A percentile compares a stretch with the other conserved stretches of the same genome.
Evolutionary conservation across 2,329 filamentous ascomycete species (phyloP).

Genomic region (Fusarium continuum): DNA sequence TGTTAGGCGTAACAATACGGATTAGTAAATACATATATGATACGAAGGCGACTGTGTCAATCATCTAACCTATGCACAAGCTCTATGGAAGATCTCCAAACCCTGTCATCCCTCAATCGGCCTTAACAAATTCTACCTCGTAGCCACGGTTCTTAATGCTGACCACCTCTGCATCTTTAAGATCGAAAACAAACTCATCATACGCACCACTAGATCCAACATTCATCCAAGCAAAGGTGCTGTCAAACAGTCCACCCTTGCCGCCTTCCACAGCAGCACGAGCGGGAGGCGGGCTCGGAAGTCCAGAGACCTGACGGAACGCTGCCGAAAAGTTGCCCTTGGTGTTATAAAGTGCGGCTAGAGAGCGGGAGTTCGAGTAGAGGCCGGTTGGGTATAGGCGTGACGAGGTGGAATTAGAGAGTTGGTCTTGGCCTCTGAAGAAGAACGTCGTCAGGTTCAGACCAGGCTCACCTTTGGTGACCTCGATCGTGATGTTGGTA

Average conservation of each 20-base stretch:
- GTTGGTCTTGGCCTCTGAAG: not conserved
- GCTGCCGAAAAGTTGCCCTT: not conserved
- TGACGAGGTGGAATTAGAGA: not conserved
- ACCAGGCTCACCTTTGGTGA: constrained; percentile 23
- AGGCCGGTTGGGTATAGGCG: not conserved
- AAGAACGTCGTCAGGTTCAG: constrained; percentile 9
- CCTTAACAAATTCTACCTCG: not conserved
- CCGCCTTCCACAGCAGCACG: constrained; percentile 6
- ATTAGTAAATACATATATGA: too few species aligned
- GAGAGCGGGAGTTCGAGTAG: not conserved
- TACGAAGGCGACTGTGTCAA: too few species aligned
- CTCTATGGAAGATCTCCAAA: too few species aligned
- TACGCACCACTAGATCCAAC: not conserved
- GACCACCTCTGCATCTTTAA: not conserved
- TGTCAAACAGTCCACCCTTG: constrained; percentile 2
- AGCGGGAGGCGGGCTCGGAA: not conserved
- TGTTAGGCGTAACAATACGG: too few species aligned
- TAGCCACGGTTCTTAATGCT: not conserved
- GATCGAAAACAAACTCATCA: constrained; percentile 11
- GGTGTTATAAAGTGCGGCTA: not conserved
- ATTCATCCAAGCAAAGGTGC: not conserved
- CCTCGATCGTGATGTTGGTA: constrained; percentile 32
- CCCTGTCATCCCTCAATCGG: not conserved
- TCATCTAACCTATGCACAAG: too few species aligned
- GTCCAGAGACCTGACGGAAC: not conserved